Evolutionary conservation across 805 yeast species (phyloP), one percentile per base, ranked within the genome.

Genomic region (Lachancea waltii): DNA sequence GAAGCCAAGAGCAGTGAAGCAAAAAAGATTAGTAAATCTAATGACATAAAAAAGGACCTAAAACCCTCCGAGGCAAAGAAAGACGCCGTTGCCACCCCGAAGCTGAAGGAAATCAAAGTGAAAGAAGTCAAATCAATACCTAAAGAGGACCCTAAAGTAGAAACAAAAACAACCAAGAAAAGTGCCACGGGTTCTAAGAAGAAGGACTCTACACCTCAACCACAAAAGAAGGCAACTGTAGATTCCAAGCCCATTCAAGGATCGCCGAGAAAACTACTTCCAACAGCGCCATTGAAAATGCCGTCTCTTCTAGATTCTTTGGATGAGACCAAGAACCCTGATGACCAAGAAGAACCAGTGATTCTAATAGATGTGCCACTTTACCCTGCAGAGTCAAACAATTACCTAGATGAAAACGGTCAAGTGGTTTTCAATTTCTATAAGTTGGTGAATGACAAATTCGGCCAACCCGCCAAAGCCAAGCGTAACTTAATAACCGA

Each of bases 391-490:
- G 42, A 49, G 4, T 35, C 40, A 16, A 54, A 51, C 29, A 56
- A 57, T 7, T 60, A 58, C 41, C 30, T 60, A 26, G 62, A 60
- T 40, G 64, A 60, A 45, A 58, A 60, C 41, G 63, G 63, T 9
- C 58, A 59, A 26, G 60, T 60, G 1, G 51, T 49, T 7, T 53
- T 60, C 36, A 58, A 60, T 38, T 44, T 55, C 11, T 49, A 47
- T 35, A 56, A 51, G 30, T 36, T 45, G 28, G 46, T 49, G 21
- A 49, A 44, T n/a, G 50, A 49, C 20, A 42, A 45, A 30, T 41
- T 44, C 26, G 44, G 47, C 8, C 39, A 37, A 15, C 32, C 44
- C n/a, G 42, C 42, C 36, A 42, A 37, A 16, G 43, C 52, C 3
- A 54, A 54, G 36, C 45, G 57, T 29, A 51, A 48, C 29, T 40